Evolutionary conservation across 352 stramenopile species (phyloP), one percentile per base, ranked within the genome.

Genomic region (Poterioochromonas sp.): DNA sequence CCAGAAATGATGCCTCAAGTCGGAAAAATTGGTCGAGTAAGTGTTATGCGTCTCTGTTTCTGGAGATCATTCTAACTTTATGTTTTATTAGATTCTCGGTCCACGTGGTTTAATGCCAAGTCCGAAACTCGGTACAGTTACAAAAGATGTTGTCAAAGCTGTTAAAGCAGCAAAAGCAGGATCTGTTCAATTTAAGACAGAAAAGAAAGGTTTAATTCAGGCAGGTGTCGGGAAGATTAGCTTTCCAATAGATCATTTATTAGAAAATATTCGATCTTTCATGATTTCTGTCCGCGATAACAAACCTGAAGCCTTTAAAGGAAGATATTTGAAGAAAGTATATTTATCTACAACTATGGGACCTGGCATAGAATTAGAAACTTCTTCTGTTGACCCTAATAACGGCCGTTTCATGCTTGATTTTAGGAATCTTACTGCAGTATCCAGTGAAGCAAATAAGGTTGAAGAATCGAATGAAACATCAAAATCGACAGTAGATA

Each of bases 101-200:
- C 73, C 73, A 12, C 39, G 43, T 41, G 73, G 73, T 39, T 41
- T 78, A 26, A 78, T 78, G 73, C 73, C 73, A 29, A 73, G 43
- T 69, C 43, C 73, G 0, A 78, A 78, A 40, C 26, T 62, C 11
- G 73, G 73, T 44, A 78, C 73, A 26, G 39, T 78, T 22, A 68
- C 43, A 15, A 78, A 51, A n/a, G 63, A 78, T n/a, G 26, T 78
- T 15, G 26, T n/a, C 1, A 62, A 78, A 69, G 39, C 44, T 34
- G 43, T 78, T 0, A 78, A 78, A 29, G 37, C 22, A 22, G 39
- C 63, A n/a, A 65, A 70, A 34, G 39, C 39, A 29, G 73, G 73
- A 22, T 1, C 58, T 43, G 41, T 78, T 68, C 39, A 78, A n/a
- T 78, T 73, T 47, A 41, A 51, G 29, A 41, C 47, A 12, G 73